Evolutionary conservation across 2,329 filamentous ascomycete species (phyloP), one percentile per base, ranked within the genome.

Genomic region (Coccinonectria pachysandricola): DNA sequence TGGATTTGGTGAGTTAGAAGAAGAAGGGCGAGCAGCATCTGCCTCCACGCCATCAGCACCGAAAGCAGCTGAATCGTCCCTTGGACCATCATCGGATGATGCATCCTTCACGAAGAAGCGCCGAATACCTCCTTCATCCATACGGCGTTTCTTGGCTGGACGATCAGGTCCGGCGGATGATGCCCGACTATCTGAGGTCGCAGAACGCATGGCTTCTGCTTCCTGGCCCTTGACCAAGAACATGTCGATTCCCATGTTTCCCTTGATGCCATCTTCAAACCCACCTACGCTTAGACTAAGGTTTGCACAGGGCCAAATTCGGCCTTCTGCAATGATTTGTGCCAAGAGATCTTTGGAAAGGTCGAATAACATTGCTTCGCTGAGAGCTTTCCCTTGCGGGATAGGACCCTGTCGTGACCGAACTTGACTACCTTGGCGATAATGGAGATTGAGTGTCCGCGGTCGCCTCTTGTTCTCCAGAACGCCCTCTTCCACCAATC

Each of bases 221-320:
- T 78, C 74, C 18, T 79, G 73, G 18, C 76, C 77, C 57, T 79
- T 79, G 14, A 94, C 62, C n/a, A 98, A 63, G 47, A 95, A 96
- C 1, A 72, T 68, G 22, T 80, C 79, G 40, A 98, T 96, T 17
- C 80, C 83, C 63, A 77, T 78, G 47, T 94, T 96, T 5, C 83
- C 80, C 20, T 68, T 74, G 31, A 88, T 62, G 3, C 84, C 82
- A 39, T 95, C 86, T 52, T 96, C 87, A 39, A 96, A 95, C 0
- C 85, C 87, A n/a, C 75, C 78, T 13, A 96, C 84, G 37, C 80
- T 87, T 23, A 96, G 59, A 31, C 83, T 91, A 7, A 98, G 63
- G 48, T 94, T 91, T n/a, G 75, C 66, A 49, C 91, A 96, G 6
- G 91, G 91, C 85, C 86, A 96, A 10, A 82, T 77, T 26, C 68